A percentile compares a stretch with the other conserved stretches of the same genome.
Conservation (phyloP, 352 stramenopile species). For the Globisporangium cederbergense region DNA sequence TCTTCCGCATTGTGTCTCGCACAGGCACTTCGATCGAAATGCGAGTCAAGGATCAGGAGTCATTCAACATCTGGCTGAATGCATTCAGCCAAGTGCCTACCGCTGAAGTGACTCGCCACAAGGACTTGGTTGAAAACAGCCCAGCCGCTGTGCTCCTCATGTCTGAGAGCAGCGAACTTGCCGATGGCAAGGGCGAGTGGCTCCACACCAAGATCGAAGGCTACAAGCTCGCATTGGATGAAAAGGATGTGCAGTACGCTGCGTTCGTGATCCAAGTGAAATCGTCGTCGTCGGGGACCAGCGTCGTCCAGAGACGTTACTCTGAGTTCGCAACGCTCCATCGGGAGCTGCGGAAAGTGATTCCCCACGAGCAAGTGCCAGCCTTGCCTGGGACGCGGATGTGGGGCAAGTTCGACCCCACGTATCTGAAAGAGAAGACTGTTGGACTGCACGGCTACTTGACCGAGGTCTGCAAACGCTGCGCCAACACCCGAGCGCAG, state of each 20-base stretch:
- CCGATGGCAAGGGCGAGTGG: constrained; percentile 41
- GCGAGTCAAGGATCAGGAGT: constrained; percentile 68
- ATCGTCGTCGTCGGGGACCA: constrained; percentile 54
- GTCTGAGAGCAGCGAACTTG: constrained; percentile 28
- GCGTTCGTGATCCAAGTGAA: constrained; percentile 80
- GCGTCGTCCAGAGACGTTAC: constrained; percentile 75
- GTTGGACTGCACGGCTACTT: constrained; percentile 70
- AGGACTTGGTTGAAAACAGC: constrained; percentile 81
- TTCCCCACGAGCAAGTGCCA: constrained; percentile 76
- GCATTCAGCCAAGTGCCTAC: constrained; percentile 55
- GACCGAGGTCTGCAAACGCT: constrained; percentile 68
- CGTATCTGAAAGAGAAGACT: constrained; percentile 79
- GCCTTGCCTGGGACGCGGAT: constrained; percentile 65
- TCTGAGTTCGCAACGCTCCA: constrained; percentile 78
- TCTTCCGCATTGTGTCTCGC: constrained; percentile 73
- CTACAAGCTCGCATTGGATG: constrained; percentile 61
- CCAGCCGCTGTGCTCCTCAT: constrained; percentile 75
- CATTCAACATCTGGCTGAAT: constrained; percentile 74
- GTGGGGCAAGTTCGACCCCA: constrained; percentile 83
- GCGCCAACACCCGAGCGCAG: constrained; percentile 64
- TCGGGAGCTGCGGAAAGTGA: constrained; percentile 69
- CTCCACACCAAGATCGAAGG: constrained; percentile 81
- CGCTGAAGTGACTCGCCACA: constrained; percentile 56
- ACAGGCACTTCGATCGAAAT: constrained; percentile 74
- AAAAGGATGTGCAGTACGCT: constrained; percentile 70